These are phyloP conservation scores for Candida saitoana DNA, from an alignment of 805 yeast species.

Conservation along the genomic window DNA sequence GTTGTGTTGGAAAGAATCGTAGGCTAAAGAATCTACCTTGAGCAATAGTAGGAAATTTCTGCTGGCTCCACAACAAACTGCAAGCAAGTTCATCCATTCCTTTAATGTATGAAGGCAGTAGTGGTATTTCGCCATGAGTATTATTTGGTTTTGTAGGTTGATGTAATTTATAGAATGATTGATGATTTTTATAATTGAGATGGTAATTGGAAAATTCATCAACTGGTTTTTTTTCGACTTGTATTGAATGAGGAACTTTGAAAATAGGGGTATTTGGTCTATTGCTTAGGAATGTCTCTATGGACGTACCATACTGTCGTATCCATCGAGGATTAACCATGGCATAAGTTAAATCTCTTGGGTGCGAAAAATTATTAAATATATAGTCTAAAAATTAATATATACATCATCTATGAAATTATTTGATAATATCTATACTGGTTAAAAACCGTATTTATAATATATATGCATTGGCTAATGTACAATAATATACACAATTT, in stretches of 20 bases:
- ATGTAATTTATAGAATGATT: constrained; percentile 6
- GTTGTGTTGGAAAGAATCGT: constrained; percentile 27
- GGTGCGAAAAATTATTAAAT: background rate
- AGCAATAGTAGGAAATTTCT: constrained; percentile 15
- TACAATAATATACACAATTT: background rate
- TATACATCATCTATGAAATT: too few species aligned
- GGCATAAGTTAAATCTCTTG: background rate
- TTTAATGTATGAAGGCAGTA: constrained; percentile 27
- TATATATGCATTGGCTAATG: background rate
- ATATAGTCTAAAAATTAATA: too few species aligned
- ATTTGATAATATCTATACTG: too few species aligned
- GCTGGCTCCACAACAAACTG: constrained; percentile 9
- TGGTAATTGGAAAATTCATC: background rate
- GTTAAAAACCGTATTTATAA: too few species aligned
- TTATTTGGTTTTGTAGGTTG: constrained; percentile 6
- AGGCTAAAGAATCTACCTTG: constrained; percentile 20
- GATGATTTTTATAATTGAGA: constrained; percentile 5
- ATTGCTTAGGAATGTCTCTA: background rate
- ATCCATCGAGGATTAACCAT: background rate
- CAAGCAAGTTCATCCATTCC: constrained; percentile 29
- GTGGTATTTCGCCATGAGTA: constrained; percentile 20
- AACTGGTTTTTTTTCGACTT: background rate
- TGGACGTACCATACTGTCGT: background rate
- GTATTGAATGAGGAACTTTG: background rate
- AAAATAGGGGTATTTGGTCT: background rate